Conservation (phyloP, 306 rosid genomes). For the Biancaea sappan region DNA sequence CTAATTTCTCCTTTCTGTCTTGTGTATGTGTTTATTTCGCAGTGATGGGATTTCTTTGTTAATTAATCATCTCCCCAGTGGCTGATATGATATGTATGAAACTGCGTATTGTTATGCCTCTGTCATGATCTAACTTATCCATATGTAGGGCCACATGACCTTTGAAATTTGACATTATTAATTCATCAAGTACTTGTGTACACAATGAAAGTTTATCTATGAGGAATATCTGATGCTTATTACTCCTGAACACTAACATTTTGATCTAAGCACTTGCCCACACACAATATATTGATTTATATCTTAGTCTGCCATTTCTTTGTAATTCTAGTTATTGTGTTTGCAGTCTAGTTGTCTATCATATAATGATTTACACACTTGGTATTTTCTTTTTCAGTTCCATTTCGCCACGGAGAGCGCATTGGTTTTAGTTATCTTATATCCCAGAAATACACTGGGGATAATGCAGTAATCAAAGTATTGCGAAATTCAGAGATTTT, state of each 20-base stretch:
- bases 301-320: not conserved
- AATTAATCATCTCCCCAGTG: constrained; percentile 19
- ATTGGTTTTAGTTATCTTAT: constrained; percentile 92
- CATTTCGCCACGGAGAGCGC: constrained; percentile 96
- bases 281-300: not conserved
- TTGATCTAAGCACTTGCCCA: not conserved
- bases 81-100: constrained; percentile 19
- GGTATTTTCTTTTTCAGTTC: constrained; percentile 68
- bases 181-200: not conserved
- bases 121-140: not conserved
- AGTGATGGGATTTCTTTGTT: not conserved
- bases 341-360: constrained; percentile 45
- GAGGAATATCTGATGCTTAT: not conserved
- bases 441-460: constrained; percentile 80
- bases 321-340: constrained; percentile 1
- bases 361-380: constrained; percentile 58
- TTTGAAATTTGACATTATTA: not conserved
- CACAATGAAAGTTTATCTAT: not conserved
- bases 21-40: constrained; percentile 21
- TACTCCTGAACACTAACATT: not conserved
- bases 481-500: constrained; percentile 62
- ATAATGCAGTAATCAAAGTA: constrained; percentile 63
- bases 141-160: not conserved
- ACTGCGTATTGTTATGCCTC: not conserved
- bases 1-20: not conserved